Percentiles rank a stretch among this genome's conserved stretches.
Conservation (phyloP, 768 basidiomycete genomes). For the Dentipellis sp. region DNA sequence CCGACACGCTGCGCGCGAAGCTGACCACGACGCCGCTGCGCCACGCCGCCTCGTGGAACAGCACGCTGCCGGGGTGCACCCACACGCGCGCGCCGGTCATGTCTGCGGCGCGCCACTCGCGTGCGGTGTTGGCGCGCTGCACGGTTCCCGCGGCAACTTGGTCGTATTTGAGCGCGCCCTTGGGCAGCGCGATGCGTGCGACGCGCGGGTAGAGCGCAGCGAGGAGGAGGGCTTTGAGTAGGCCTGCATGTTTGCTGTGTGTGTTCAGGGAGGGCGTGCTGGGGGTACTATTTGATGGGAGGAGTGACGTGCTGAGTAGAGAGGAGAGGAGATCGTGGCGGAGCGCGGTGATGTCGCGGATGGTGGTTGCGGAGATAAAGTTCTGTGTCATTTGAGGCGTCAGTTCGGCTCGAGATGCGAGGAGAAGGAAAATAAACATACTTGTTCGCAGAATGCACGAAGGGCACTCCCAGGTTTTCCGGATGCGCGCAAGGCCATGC, state of each 20-base stretch:
- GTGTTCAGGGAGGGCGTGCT: conserved; percentile 45
- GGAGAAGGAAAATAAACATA: conserved; percentile 17
- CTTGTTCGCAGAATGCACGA: conserved; percentile 65
- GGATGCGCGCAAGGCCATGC: conserved; percentile 38
- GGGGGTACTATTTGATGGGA: conserved; percentile 38
- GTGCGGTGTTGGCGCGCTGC: conserved; percentile 75
- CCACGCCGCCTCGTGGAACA: conserved; percentile 69
- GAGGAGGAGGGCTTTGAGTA: conserved; percentile 77
- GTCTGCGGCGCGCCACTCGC: conserved; percentile 80
- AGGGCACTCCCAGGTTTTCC: conserved; percentile 38
- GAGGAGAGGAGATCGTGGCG: conserved; percentile 70
- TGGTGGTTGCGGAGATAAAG: conserved; percentile 65
- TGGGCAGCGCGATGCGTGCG: conserved; percentile 66
- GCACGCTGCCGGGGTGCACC: conserved; percentile 72
- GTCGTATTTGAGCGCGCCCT: conserved; percentile 73
- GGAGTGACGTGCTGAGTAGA: conserved; percentile 63
- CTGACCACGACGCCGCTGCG: conserved; percentile 74
- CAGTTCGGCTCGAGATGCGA: neutral
- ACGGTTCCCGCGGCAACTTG: conserved; percentile 77
- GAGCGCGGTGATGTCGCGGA: conserved; percentile 73
- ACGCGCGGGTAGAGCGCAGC: conserved; percentile 86
- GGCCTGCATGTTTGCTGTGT: conserved; percentile 57
- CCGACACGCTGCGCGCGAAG: conserved; percentile 50
- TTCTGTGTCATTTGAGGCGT: conserved; percentile 36
- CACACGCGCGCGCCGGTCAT: conserved; percentile 55